Base-by-base conservation (phyloP, 2,329 filamentous ascomycete genomes). In the Teratosphaeria nubilosa region DNA sequence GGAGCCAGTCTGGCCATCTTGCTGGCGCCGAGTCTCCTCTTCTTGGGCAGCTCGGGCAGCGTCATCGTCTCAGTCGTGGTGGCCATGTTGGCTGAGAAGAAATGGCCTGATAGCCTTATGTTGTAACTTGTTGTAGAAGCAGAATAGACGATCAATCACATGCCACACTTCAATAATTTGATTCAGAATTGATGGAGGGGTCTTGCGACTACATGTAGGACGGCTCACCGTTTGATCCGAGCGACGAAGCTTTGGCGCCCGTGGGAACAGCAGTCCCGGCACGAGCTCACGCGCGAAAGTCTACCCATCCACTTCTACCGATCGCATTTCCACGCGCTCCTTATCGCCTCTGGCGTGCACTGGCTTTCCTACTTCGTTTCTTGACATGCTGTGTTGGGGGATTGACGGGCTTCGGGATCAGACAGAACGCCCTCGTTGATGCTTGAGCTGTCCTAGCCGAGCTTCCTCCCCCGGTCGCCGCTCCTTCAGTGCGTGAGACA, bases 1-100 rank as follows among this genome's bases (percentile, higher is more conserved):
- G 94, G 90, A 1, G 90, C 83, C 13, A 96, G 81, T 66, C 91
- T 90, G 65, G 82, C 77, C 48, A 66, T 58, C 58, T 69, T 62
- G 30, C 65, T 61, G 7, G 66, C 64, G 10, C 59, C 59, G 22
- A 70, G 63, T 22, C 65, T 63, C 68, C 83, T 87, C 74, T 90
- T 94, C 66, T 85, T 80, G 31, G 81, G 71, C 61, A 80, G 80
- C 64, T 79, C 77, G 65, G 73, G 71, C 60, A 80, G 74, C 58
- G 72, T 71, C 60, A 80, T 74, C 58, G 80, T 82, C 68, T 82
- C 74, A 37, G 82, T 87, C 70, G 83, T 78, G 48, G 83, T 86
- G 64, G 86, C 84, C 80, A 88, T 84, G 5, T 41, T 24, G 30
- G 32, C 9, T n/a, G 3, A 55, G n/a, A 20, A 6, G 20, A 48